Conservation (phyloP, 306 rosid genomes). For the Castanea crenata region DNA sequence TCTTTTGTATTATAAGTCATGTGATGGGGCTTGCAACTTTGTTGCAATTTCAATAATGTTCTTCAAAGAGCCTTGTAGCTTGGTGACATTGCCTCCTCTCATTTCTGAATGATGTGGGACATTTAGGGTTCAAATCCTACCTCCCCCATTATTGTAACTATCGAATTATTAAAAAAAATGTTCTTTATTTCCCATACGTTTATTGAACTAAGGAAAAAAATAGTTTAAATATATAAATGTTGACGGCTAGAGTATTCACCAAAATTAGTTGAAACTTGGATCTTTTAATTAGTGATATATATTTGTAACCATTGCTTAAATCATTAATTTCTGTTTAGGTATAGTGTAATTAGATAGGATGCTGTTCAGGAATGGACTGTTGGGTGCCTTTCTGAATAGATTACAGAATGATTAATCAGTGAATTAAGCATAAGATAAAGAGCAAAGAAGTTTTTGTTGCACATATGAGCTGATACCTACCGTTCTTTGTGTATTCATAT, state of each 20-base stretch:
- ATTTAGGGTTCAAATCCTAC: no score
- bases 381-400: not conserved
- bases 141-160: no score
- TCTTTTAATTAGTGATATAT: not conserved
- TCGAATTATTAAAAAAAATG: constrained; percentile 15
- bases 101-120: no score
- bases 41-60: constrained; percentile 31
- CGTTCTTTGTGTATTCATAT: not conserved
- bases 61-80: constrained; percentile 8
- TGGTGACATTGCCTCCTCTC: no score
- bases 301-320: not conserved
- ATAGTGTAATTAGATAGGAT: not conserved
- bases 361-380: not conserved
- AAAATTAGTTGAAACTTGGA: not conserved
- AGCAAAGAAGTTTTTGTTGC: not conserved
- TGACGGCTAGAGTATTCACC: not conserved
- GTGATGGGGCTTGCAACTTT: constrained; percentile 31
- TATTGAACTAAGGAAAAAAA: not conserved
- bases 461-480: not conserved
- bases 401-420: not conserved
- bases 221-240: not conserved
- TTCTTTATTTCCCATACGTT: constrained; percentile 22
- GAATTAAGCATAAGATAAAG: not conserved
- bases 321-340: not conserved
- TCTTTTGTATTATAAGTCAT: constrained; percentile 35